A percentile compares a stretch with the other conserved stretches of the same genome.
Evolutionary conservation across 2,329 filamentous ascomycete genomes (phyloP).

Genomic region (Aspergillus nomiae): DNA sequence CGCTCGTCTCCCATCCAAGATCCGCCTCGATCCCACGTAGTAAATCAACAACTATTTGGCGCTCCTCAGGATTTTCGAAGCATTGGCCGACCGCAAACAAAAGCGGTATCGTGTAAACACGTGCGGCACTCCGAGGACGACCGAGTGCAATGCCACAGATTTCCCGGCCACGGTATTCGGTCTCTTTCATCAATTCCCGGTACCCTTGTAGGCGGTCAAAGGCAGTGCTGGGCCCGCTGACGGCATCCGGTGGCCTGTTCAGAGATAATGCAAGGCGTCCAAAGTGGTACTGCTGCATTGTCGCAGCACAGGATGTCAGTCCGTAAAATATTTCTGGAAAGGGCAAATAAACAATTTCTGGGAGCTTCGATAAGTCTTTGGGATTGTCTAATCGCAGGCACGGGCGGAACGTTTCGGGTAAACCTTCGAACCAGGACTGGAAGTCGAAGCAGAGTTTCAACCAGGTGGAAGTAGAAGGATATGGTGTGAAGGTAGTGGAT

Average conservation of each 20-base stretch:
- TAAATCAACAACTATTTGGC: slow-evolving; percentile 56
- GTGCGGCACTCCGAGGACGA: slow-evolving; percentile 57
- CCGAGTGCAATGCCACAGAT: slow-evolving; percentile 61
- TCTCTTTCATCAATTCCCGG: slow-evolving; percentile 57
- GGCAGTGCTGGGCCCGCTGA: slow-evolving; percentile 54
- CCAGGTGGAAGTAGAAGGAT: slow-evolving; percentile 54
- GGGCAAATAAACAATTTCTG: slow-evolving; percentile 36
- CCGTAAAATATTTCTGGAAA: slow-evolving; percentile 63
- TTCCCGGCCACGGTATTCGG: slow-evolving; percentile 58
- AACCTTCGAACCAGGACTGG: slow-evolving; percentile 57
- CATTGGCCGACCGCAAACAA: slow-evolving; percentile 64
- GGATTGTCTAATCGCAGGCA: slow-evolving; percentile 51
- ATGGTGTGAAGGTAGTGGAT: slow-evolving; percentile 37
- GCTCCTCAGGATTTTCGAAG: slow-evolving; percentile 54
- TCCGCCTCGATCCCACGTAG: slow-evolving; percentile 62
- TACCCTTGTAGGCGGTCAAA: slow-evolving; percentile 59
- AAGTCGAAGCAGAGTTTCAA: slow-evolving; percentile 56
- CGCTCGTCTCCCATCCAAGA: slow-evolving; percentile 61
- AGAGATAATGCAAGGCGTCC: slow-evolving; percentile 63
- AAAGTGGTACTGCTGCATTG: slow-evolving; percentile 68
- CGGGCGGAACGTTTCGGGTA: slow-evolving; percentile 61
- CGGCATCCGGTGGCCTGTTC: slow-evolving; percentile 61
- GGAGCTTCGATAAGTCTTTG: slow-evolving; percentile 31
- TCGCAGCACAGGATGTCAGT: slow-evolving; percentile 62
- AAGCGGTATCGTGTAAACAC: slow-evolving; percentile 61